Evolutionary conservation across 441 rosid species (phyloP), one percentile per base, ranked within the genome.

Genomic region (Corymbia calophylla): DNA sequence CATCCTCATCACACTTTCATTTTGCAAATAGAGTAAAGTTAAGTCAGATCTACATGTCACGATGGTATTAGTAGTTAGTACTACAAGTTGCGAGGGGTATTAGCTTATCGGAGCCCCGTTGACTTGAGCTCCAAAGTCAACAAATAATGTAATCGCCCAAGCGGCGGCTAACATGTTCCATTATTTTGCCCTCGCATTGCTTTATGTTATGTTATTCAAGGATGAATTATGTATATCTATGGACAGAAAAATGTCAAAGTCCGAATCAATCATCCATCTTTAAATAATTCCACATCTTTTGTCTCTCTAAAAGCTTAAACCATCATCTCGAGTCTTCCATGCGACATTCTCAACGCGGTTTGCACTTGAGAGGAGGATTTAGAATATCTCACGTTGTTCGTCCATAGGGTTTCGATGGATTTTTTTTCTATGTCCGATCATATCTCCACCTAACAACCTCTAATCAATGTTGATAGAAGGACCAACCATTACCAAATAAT

Each of bases 301-400:
- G n/a, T 21, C n/a, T 77, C 16, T 19, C 17, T 44, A 12, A 21
- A 77, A 12, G n/a, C 8, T 21, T 25, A 23, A 7, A 77, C 84
- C 4, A 77, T 3, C 11, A 7, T 44, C n/a, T 3, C 53, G 0
- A 4, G 9, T 44, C 27, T 27, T 23, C 48, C 18, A 7, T n/a
- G 1, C 1, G 10, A 44, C 51, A 23, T 44, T 77, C 9, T 77
- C n/a, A 4, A 1, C 0, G 6, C 0, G 2, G 2, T 25, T 44
- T 77, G n/a, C 84, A 23, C n/a, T 4, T 77, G 9, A 44, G 53
- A 77, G 8, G n/a, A 47, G 51, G n/a, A 39, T 29, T 73, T 1
- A 0, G 29, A 39, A 39, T 39, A 39, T 73, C 51, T 73, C 84
- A 6, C 17, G 2, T 4, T 39, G 0, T 6, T 44, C 2, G 49